Conservation (phyloP, 805 yeast genomes). For the Candida awuae region DNA sequence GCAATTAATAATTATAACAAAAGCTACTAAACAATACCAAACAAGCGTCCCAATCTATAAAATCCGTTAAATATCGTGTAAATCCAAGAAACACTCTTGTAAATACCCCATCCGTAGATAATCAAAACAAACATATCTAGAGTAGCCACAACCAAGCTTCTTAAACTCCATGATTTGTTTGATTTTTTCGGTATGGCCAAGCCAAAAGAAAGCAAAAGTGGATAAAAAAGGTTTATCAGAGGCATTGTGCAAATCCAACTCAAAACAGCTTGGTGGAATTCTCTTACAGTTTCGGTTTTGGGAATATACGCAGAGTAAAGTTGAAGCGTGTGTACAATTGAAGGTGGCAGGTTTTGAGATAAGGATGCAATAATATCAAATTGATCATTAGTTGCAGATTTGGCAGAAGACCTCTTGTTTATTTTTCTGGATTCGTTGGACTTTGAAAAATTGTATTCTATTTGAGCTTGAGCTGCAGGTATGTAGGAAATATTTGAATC, state of each 20-base stretch:
- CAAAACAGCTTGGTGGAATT: constrained; percentile 7
- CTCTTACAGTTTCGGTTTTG: constrained; percentile 3
- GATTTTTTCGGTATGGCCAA: constrained; percentile 5
- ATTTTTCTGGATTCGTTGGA: too few relatives aligned
- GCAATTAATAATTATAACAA: not conserved
- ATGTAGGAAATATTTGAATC: too few relatives aligned
- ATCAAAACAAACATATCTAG: constrained; percentile 1
- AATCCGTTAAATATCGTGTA: not conserved
- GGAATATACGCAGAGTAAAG: constrained; percentile 2
- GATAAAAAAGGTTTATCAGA: constrained; percentile 3
- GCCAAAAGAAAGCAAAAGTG: constrained; percentile 5
- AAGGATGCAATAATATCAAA: not conserved
- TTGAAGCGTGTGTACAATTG: not conserved
- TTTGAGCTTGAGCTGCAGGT: too few relatives aligned
- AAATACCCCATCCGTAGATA: not conserved
- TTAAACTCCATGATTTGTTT: constrained; percentile 6
- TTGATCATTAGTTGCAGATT: not conserved
- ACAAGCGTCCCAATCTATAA: not conserved
- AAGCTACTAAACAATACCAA: not conserved
- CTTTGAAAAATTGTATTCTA: too few relatives aligned
- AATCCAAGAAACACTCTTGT: not conserved
- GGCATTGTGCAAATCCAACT: constrained; percentile 7
- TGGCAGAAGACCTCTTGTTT: too few relatives aligned
- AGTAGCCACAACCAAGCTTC: constrained; percentile 6
- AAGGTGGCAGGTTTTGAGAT: constrained; percentile 1